Evolutionary conservation across 1,284 basidiomycete species (phyloP), one percentile per base, ranked within the genome.

Genomic region (Chondrostereum purpureum): DNA sequence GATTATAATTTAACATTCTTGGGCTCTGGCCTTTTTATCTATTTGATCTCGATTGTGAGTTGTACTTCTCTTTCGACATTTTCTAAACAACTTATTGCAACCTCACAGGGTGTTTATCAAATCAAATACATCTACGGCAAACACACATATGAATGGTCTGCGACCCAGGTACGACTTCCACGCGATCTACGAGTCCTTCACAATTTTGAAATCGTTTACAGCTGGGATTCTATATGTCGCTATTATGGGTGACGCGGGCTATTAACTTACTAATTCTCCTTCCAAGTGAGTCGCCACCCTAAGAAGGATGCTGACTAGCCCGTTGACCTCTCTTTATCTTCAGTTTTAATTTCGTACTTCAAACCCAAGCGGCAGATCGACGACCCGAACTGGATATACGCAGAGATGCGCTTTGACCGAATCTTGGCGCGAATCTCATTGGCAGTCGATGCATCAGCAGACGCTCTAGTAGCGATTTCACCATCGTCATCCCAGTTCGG

Each of bases 41-140:
- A 75, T 50, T 54, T 74, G 33, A 58, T 77, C n/a, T 75, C 73
- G 3, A 73, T 65, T 21, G 75, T 75, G 49, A 54, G 71, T 47
- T 27, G 23, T 19, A 24, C 36, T 38, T 43, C 14, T 12, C n/a
- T n/a, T n/a, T n/a, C n/a, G n/a, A n/a, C n/a, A n/a, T n/a, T n/a
- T n/a, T n/a, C n/a, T n/a, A n/a, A n/a, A n/a, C n/a, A n/a, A n/a
- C n/a, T n/a, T 33, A 41, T 24, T 14, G 13, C 38, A 22, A 16
- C 19, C 41, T n/a, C 19, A 12, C 46, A 76, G 73, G 73, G 71
- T 43, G 63, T 75, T 13, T 75, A 71, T 44, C 68, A 68, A 24
- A 66, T 69, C 27, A 76, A 76, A 56, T 77, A 75, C 50, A 57
- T 77, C 38, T 77, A 76, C 49, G 73, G 69, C 3, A 68, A 70